Evolutionary conservation across 2,329 filamentous ascomycete genomes (phyloP), one percentile per base, ranked within the genome.

Genomic region (Colletotrichum costaricense): DNA sequence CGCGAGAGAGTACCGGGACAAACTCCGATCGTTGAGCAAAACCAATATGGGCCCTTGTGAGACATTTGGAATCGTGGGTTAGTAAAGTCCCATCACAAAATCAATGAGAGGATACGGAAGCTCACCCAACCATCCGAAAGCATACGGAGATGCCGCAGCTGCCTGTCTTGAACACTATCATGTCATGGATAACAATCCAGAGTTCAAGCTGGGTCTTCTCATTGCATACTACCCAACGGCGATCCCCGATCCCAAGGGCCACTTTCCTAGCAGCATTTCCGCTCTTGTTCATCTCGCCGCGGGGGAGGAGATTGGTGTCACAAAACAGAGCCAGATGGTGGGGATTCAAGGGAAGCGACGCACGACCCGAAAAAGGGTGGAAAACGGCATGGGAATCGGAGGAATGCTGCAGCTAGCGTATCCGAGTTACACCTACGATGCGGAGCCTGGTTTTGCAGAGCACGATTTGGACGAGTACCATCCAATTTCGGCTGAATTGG

Each of bases 381-480:
- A 82, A 22, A 76, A 77, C 0, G 84, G 84, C 4, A 73, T 82
- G 0, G 85, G 85, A 1, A 77, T 80, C 0, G 85, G 85, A 0
- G 81, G 82, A 4, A 79, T 77, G 6, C 72, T 84, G 49, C 75
- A 78, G 11, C 76, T 83, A 1, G 83, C 80, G 0, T 87, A 84
- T 56, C 81, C 81, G 0, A 80, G 81, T 22, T 87, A 86, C 56
- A 79, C 81, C 0, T 87, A 87, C 63, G 74, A 82, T 9, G 84
- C 89, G 82, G 83, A 90, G 63, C 83, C 90, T 0, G 93, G 93
- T 0, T 95, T 95, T 75, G 93, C 93, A 0, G 93, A 95, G 81
- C 86, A 88, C 24, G 90, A 94, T 69, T 80, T 93, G 38, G 91
- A 93, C 2, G 89, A 93, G 75, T 95, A 91, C 76, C 88, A 94